Percentiles rank a stretch among this genome's conserved stretches.
Evolutionary conservation across 352 stramenopile genomes (phyloP).

Genomic region (Phytopythium delawarense): DNA sequence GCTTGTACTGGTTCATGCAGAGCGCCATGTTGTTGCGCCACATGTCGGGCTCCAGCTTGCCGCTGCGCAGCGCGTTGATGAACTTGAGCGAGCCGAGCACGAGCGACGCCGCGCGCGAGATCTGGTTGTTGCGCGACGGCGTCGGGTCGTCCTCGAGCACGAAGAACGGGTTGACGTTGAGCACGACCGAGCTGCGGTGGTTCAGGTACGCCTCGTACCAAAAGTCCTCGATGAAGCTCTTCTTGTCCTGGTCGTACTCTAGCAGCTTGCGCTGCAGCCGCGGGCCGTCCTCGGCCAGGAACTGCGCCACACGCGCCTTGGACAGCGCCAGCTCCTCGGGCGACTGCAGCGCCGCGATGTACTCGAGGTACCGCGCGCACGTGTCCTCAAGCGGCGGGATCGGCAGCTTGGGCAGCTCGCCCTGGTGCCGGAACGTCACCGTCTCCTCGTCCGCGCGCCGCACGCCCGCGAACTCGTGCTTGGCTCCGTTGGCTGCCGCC

Average conservation of each 20-base stretch:
- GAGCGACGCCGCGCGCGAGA: slow-evolving; percentile 86
- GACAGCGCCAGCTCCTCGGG: slow-evolving; percentile 55
- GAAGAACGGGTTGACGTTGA: slow-evolving; percentile 98
- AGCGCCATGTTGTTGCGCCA: slow-evolving; percentile 84
- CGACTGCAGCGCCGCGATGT: slow-evolving; percentile 71
- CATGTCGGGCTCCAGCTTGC: slow-evolving; percentile 89
- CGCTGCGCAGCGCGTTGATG: slow-evolving; percentile 84
- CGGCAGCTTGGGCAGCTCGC: slow-evolving; percentile 72
- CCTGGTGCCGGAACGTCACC: slow-evolving; percentile 74
- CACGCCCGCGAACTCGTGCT: slow-evolving; percentile 1
- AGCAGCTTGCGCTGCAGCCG: slow-evolving; percentile 65
- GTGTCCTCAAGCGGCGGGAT: slow-evolving; percentile 84
- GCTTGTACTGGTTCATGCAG: slow-evolving; percentile 96
- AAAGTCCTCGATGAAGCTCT: slow-evolving; percentile 90
- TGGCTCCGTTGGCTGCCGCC: background rate
- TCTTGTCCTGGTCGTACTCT: slow-evolving; percentile 69
- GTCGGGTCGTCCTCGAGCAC: slow-evolving; percentile 90
- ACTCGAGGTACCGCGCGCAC: slow-evolving; percentile 70
- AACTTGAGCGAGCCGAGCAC: slow-evolving; percentile 92
- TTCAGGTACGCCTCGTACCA: slow-evolving; percentile 96
- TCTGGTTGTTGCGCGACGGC: slow-evolving; percentile 86
- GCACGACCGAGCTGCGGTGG: slow-evolving; percentile 88
- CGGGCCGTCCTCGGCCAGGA: slow-evolving; percentile 68
- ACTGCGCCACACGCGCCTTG: slow-evolving; percentile 45
- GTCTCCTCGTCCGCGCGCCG: slow-evolving; percentile 26